These are phyloP conservation scores for Grosmannia penicillata DNA, from an alignment of 2,329 filamentous ascomycete species.

Conservation along the genomic window DNA sequence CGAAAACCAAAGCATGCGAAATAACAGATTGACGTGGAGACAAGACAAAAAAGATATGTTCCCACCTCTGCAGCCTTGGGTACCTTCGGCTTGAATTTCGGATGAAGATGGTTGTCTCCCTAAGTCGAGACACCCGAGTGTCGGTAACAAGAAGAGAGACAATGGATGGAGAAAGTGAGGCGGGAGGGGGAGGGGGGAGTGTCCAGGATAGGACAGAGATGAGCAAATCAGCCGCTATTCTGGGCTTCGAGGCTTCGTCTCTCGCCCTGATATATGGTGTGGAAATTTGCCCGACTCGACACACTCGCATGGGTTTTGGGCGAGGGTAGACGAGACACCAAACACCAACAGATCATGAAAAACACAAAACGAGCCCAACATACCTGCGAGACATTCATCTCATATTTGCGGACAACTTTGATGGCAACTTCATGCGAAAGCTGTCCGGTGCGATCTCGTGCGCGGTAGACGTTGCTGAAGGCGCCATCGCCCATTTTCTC, in stretches of 20 bases:
- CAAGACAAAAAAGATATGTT: constrained; percentile 22
- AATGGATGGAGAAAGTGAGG: constrained; percentile 16
- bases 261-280: too few species aligned
- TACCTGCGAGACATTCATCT: constrained; percentile 99
- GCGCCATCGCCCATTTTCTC: constrained; percentile 99
- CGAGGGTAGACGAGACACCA: constrained; percentile 2
- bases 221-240: too few species aligned
- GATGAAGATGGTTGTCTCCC: constrained; percentile 86
- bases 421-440: constrained; percentile 70
- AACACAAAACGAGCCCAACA: constrained; percentile 26
- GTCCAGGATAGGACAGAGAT: too few species aligned
- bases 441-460: constrained; percentile 57
- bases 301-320: too few species aligned
- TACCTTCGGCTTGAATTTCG: constrained; percentile 77
- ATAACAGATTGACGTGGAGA: constrained; percentile 11
- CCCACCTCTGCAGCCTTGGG: constrained; percentile 96
- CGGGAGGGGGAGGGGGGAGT: constrained; percentile 6
- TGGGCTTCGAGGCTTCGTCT: too few species aligned
- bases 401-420: constrained; percentile 96
- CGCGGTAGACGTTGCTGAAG: constrained; percentile 96
- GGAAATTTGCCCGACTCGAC: too few species aligned
- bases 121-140: constrained; percentile 36
- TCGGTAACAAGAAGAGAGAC: constrained; percentile 28
- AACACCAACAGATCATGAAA: constrained; percentile 9
- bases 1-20: constrained; percentile 2